phyloP scores from a whole-genome alignment of 192 early-diverging fungal genomes.

The Linnemannia schmuckeri region DNA sequence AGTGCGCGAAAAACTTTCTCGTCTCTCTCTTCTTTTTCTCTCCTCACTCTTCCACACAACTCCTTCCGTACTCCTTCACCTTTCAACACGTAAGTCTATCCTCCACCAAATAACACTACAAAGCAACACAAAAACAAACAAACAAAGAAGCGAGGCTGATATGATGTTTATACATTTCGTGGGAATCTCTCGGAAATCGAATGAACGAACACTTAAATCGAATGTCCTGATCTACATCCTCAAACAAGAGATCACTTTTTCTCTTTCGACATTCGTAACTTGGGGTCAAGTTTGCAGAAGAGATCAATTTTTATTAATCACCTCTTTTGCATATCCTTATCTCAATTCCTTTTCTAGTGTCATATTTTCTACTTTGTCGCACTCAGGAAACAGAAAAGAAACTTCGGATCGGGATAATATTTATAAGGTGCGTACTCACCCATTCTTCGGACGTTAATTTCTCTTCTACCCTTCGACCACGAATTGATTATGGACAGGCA shows the following conservation, averaged over 20 bases:
- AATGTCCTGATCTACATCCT: conserved; percentile 56
- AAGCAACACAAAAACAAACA: background rate
- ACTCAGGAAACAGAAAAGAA: background rate
- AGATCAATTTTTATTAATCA: background rate
- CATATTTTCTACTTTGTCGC: no score
- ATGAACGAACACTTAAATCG: conserved; percentile 56
- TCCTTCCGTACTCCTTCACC: background rate
- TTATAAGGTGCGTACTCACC: conserved; percentile 30
- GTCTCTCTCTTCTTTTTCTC: background rate
- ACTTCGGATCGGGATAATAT: background rate
- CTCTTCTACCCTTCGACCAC: background rate
- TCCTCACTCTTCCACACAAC: conserved; percentile 1
- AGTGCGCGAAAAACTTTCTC: background rate
- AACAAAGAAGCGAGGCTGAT: conserved; percentile 19
- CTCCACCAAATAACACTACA: background rate
- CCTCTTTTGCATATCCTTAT: background rate
- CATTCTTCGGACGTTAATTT: background rate
- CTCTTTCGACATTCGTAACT: background rate
- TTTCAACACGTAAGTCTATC: conserved; percentile 9
- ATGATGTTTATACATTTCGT: conserved; percentile 58
- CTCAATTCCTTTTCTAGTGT: background rate
- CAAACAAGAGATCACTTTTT: conserved; percentile 1
- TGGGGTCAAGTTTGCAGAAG: background rate
- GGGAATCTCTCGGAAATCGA: conserved; percentile 61
- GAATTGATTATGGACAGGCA: conserved; percentile 10